phyloP scores from a whole-genome alignment of 1,284 basidiomycete species.

The Pascua guehoae region DNA sequence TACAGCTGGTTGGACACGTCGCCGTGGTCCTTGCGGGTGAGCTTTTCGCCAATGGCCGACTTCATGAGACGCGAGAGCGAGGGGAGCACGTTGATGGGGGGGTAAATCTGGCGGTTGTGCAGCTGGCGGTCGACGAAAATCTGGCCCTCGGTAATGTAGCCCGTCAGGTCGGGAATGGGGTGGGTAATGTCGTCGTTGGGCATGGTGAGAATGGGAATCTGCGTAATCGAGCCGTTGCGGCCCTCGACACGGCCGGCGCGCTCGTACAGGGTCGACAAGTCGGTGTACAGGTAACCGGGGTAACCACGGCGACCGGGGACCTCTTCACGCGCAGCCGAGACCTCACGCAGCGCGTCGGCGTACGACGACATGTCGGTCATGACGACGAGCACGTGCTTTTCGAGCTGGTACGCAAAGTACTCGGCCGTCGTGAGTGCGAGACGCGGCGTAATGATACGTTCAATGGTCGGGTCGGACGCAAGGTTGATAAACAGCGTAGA shows the following conservation, averaged over 20 bases:
- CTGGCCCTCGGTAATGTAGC: slow-evolving; percentile 98
- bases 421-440: slow-evolving; percentile 97
- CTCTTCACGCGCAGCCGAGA: slow-evolving; percentile 97
- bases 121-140: slow-evolving; percentile 89
- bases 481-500: slow-evolving; percentile 98
- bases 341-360: slow-evolving; percentile 45
- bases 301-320: slow-evolving; percentile 99
- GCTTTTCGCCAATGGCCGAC: slow-evolving; percentile 94
- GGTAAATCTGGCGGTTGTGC: slow-evolving; percentile 82
- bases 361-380: slow-evolving; percentile 83
- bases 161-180: slow-evolving; percentile 98
- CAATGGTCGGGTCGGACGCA: slow-evolving; percentile 99
- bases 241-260: slow-evolving; percentile 97
- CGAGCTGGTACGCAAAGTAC: slow-evolving; percentile 98
- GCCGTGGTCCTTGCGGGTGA: slow-evolving; percentile 96
- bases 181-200: slow-evolving; percentile 99
- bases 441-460: slow-evolving; percentile 99
- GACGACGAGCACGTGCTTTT: slow-evolving; percentile 99
- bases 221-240: slow-evolving; percentile 97
- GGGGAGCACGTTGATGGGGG: slow-evolving; percentile 98
- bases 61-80: slow-evolving; percentile 99
- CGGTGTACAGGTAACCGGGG: slow-evolving; percentile 80
- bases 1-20: slow-evolving; percentile 99
- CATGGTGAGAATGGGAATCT: slow-evolving; percentile 99
- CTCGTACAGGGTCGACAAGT: slow-evolving; percentile 98